Base-by-base conservation (phyloP, 371 early-diverging fungal genomes). In the Mycotypha africana region DNA sequence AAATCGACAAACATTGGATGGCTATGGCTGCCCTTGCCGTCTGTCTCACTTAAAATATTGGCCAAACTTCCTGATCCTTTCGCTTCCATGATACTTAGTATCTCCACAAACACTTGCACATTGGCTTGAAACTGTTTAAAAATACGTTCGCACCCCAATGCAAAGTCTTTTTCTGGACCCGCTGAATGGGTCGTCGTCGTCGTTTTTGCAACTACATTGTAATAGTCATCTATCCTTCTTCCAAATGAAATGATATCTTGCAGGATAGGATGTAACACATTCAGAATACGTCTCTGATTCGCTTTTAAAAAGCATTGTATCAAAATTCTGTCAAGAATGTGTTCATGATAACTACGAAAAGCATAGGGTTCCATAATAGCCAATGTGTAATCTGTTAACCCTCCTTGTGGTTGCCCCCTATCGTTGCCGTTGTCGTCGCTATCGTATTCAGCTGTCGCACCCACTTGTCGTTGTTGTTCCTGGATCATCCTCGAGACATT, bases 251-350 rank as follows among this genome's bases (percentile, higher is more conserved):
- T 44, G 3, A 76, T 54, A 30, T 62, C 62, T n/a, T 57, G 45
- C 19, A 79, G 40, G 9, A 76, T 49, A 14, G 59, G 52, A 40
- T 55, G 39, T 9, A 79, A 38, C 6, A 65, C 43, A 5, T 56
- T 41, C 15, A 69, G 35, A 12, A 79, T 56, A 2, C 58, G 62
- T 6, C 54, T 58, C 36, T 77, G 78, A 40, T 62, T 70, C 32
- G 55, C 58, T 45, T 76, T 76, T 35, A 76, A 47, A 15, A 79
- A 64, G 14, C 78, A 71, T 34, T 65, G 74, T 21, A 60, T 57
- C 24, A 79, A 38, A 47, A 79, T 70, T n/a, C 62, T 66, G 45
- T 79, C 75, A 22, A 76, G 45, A 14, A 79, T 44, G 21, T 65
- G 62, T 20, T 76, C 71, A 31, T 77, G 78, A 35, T 70, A 76